phyloP scores from a whole-genome alignment of 1,284 basidiomycete genomes.

The Melanopsichium pennsylvanicum region DNA sequence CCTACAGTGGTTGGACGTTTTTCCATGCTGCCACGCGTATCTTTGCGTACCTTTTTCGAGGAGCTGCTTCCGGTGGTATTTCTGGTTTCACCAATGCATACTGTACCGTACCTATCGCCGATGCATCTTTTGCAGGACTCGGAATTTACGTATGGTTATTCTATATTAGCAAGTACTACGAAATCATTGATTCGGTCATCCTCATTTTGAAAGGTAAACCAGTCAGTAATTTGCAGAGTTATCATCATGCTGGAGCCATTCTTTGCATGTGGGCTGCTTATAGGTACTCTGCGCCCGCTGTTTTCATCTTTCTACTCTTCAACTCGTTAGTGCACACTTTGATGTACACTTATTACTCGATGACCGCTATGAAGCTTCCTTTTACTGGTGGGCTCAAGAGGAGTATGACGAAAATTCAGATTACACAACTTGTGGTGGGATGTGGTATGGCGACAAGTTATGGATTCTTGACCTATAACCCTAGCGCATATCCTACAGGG shows the following conservation, averaged over 20 bases:
- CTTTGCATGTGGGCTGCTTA: slow-evolving; percentile 64
- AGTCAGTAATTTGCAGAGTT: slow-evolving; percentile 56
- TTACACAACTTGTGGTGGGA: slow-evolving; percentile 56
- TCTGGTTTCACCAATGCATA: slow-evolving; percentile 59
- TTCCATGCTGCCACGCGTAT: slow-evolving; percentile 40
- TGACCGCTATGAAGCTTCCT: slow-evolving; percentile 59
- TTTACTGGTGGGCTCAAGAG: slow-evolving; percentile 63
- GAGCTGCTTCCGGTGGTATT: slow-evolving; percentile 25
- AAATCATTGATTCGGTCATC: slow-evolving; percentile 64
- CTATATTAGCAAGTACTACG: slow-evolving; percentile 66
- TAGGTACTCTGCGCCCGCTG: slow-evolving; percentile 55
- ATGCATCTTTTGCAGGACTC: slow-evolving; percentile 53
- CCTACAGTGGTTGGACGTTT: slow-evolving; percentile 59
- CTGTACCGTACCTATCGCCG: slow-evolving; percentile 62
- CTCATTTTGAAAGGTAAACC: slow-evolving; percentile 66
- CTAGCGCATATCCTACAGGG: slow-evolving; percentile 32
- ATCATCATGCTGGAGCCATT: slow-evolving; percentile 61
- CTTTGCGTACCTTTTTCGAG: slow-evolving; percentile 32
- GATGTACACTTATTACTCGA: slow-evolving; percentile 64
- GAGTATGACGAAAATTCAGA: slow-evolving; percentile 58
- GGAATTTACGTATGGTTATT: slow-evolving; percentile 61
- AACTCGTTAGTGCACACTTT: slow-evolving; percentile 48
- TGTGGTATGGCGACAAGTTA: slow-evolving; percentile 40
- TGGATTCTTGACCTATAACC: slow-evolving; percentile 38
- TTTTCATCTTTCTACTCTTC: slow-evolving; percentile 50